These are phyloP conservation scores for Rhododendron ovatum DNA, from an alignment of 148 eudicot species.

Conservation along the genomic window DNA sequence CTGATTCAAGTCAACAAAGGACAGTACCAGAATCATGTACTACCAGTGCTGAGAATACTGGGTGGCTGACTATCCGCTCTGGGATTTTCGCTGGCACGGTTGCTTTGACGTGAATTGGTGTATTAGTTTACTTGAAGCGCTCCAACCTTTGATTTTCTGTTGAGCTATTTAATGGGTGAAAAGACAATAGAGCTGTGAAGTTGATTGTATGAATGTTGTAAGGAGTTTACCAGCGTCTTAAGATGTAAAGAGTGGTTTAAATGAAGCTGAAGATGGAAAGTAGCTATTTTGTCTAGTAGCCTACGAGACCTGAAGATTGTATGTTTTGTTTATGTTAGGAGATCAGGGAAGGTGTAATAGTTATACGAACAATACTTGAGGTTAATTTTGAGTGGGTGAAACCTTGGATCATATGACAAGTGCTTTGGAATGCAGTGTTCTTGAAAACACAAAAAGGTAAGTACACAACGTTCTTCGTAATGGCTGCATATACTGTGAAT, in stretches of 20 bases:
- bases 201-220: background rate
- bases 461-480: no score
- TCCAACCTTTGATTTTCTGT: constrained; percentile 15
- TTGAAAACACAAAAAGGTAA: no score
- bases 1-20: constrained; percentile 31
- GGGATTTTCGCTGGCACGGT: constrained; percentile 69
- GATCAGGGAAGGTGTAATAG: no score
- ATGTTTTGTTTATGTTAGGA: no score
- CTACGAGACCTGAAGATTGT: no score
- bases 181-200: no score
- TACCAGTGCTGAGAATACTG: constrained; percentile 20
- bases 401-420: no score
- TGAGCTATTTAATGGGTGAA: background rate
- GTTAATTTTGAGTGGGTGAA: no score
- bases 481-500: no score
- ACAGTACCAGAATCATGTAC: constrained; percentile 14
- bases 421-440: no score
- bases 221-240: background rate
- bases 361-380: no score
- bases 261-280: background rate
- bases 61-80: constrained; percentile 36
- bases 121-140: constrained; percentile 18
- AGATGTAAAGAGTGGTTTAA: background rate
- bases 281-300: no score
- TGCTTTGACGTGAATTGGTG: constrained; percentile 50